These are phyloP conservation scores for Blastobotrys persicus DNA, from an alignment of 1,139 yeast species.

Conservation along the genomic window DNA sequence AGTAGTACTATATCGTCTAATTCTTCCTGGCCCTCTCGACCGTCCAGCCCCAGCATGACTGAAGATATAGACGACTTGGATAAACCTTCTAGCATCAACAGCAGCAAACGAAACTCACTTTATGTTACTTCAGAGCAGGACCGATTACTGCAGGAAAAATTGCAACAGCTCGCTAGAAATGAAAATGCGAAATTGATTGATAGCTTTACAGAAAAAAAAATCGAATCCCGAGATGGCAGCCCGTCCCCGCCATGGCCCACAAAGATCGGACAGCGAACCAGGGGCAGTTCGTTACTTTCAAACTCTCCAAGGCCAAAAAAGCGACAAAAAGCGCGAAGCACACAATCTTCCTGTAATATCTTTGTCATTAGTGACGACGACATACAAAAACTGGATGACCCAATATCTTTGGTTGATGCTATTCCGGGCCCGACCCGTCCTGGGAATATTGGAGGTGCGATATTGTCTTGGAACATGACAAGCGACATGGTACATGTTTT, in stretches of 20 bases:
- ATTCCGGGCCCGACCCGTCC: conserved; percentile 26
- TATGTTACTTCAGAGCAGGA: conserved; percentile 28
- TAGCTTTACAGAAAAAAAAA: conserved; percentile 4
- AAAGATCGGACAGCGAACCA: not conserved
- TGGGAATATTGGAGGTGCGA: conserved; percentile 29
- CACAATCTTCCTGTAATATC: conserved; percentile 5
- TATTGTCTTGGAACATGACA: conserved; percentile 33
- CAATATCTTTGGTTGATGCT: not conserved
- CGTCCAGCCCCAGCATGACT: conserved; percentile 12
- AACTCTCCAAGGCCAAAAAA: conserved; percentile 9
- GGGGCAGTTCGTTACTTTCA: conserved; percentile 1
- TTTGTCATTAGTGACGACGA: conserved; percentile 25
- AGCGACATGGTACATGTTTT: conserved; percentile 26
- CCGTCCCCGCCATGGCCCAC: not conserved
- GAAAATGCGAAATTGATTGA: conserved; percentile 32
- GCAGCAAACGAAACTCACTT: conserved; percentile 6
- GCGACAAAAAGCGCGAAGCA: conserved; percentile 8
- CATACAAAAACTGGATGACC: conserved; percentile 14
- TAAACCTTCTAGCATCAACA: not conserved
- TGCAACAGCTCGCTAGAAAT: conserved; percentile 34
- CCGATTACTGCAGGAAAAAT: conserved; percentile 31
- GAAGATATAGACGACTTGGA: conserved; percentile 1
- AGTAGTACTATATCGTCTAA: conserved; percentile 9
- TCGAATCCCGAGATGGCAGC: not conserved
- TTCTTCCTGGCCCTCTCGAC: conserved; percentile 13